Evolutionary conservation across 169 alveolate species (phyloP), one percentile per base, ranked within the genome.

Genomic region (Babesia sp.): DNA sequence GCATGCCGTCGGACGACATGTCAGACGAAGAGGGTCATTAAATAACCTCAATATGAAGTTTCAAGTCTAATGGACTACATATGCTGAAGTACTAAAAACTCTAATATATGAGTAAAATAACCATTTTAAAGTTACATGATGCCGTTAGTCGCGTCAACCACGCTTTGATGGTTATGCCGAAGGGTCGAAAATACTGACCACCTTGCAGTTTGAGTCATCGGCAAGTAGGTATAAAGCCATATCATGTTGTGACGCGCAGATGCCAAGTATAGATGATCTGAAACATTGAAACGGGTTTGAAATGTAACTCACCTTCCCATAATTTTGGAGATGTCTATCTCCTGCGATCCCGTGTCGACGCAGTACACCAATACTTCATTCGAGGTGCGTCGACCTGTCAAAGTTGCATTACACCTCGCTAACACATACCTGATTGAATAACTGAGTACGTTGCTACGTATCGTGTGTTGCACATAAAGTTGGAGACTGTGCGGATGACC

Each of bases 21-120:
- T 64, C 74, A 16, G 74, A 64, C 31, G 63, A 45, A 6, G 74
- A 64, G n/a, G n/a, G n/a, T n/a, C n/a, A n/a, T n/a, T n/a, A n/a
- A n/a, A n/a, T n/a, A n/a, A n/a, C n/a, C n/a, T n/a, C n/a, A n/a
- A n/a, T n/a, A n/a, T n/a, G n/a, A n/a, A n/a, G n/a, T n/a, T n/a
- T n/a, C n/a, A n/a, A n/a, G n/a, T n/a, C n/a, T n/a, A n/a, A n/a
- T n/a, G n/a, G n/a, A n/a, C n/a, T n/a, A n/a, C n/a, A n/a, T n/a
- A n/a, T n/a, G n/a, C n/a, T n/a, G n/a, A n/a, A n/a, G n/a, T n/a
- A n/a, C n/a, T n/a, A n/a, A n/a, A n/a, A n/a, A n/a, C n/a, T n/a
- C n/a, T n/a, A n/a, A n/a, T n/a, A n/a, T n/a, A n/a, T n/a, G n/a
- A n/a, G n/a, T n/a, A n/a, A n/a, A n/a, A n/a, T n/a, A n/a, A n/a